phyloP scores from a whole-genome alignment of 768 basidiomycete species.

The Boletus subcaerulescens region DNA sequence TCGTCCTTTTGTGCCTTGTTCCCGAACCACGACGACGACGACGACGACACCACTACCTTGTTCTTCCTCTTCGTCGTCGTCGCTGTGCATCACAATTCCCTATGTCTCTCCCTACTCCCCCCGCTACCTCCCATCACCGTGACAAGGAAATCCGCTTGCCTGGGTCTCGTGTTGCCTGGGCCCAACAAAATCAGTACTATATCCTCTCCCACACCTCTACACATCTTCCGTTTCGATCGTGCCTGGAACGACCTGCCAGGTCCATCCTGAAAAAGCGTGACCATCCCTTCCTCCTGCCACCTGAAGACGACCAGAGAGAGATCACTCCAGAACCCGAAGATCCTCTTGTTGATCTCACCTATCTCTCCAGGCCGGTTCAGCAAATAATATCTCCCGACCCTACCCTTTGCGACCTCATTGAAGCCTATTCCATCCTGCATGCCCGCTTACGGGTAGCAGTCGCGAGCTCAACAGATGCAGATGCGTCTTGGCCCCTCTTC shows the following conservation, averaged over 20 bases:
- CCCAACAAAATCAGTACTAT: slow-evolving; percentile 49
- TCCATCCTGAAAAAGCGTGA: slow-evolving; percentile 67
- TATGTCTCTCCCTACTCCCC: slow-evolving; percentile 61
- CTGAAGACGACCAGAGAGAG: slow-evolving; percentile 52
- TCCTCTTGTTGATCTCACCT: slow-evolving; percentile 59
- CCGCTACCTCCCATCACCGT: slow-evolving; percentile 52
- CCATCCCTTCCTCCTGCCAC: slow-evolving; percentile 32
- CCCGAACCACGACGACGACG: slow-evolving; percentile 21
- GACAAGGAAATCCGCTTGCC: slow-evolving; percentile 51
- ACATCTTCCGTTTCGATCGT: slow-evolving; percentile 31
- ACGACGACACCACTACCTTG: neutral
- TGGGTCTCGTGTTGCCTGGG: slow-evolving; percentile 48
- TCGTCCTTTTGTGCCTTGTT: slow-evolving; percentile 1
- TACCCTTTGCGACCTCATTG: slow-evolving; percentile 57
- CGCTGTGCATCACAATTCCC: slow-evolving; percentile 5
- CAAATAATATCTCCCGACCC: slow-evolving; percentile 51
- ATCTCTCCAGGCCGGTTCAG: slow-evolving; percentile 63
- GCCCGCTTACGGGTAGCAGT: slow-evolving; percentile 55
- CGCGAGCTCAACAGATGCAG: slow-evolving; percentile 45
- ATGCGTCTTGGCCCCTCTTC: slow-evolving; percentile 70
- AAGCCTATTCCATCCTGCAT: slow-evolving; percentile 70
- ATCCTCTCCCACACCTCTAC: slow-evolving; percentile 34
- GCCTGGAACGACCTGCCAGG: slow-evolving; percentile 46
- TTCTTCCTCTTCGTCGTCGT: slow-evolving; percentile 8
- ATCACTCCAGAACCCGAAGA: slow-evolving; percentile 75